phyloP scores from a whole-genome alignment of 495 filamentous ascomycete species.

The Lophiostoma macrostomum region DNA sequence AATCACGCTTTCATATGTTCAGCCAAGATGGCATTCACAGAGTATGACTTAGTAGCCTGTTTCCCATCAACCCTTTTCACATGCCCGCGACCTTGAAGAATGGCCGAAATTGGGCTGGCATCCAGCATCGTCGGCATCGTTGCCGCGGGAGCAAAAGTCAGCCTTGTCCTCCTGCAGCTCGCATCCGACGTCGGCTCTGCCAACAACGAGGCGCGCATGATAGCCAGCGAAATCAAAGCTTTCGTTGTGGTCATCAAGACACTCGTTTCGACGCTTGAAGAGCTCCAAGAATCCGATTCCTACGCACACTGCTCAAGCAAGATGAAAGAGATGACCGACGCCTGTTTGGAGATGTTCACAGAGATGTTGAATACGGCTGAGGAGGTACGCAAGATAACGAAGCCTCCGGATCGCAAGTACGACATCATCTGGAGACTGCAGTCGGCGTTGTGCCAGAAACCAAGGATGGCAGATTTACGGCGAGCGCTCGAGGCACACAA shows the following conservation, averaged over 20 bases:
- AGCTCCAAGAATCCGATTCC: conserved; percentile 11
- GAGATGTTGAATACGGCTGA: conserved; percentile 15
- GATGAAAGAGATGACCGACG: conserved; percentile 21
- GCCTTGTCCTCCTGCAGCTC: conserved; percentile 19
- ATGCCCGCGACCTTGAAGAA: background rate
- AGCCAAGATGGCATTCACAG: too few species aligned
- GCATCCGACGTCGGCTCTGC: conserved; percentile 22
- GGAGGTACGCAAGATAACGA: conserved; percentile 1
- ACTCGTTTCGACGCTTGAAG: conserved; percentile 10
- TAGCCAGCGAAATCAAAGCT: conserved; percentile 11
- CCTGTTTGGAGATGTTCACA: conserved; percentile 23
- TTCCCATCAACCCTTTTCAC: too few species aligned
- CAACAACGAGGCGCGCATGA: conserved; percentile 19
- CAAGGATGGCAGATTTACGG: conserved; percentile 9
- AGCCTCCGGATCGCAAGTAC: conserved; percentile 16
- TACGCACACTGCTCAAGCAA: conserved; percentile 17
- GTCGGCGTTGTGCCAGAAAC: conserved; percentile 24
- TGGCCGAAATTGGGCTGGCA: conserved; percentile 23
- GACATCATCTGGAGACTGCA: conserved; percentile 9
- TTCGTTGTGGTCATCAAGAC: conserved; percentile 21
- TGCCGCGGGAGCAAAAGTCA: conserved; percentile 21
- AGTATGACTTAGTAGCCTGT: too few species aligned
- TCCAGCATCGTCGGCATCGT: conserved; percentile 24
- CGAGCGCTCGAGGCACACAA: conserved; percentile 24
- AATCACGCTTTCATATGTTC: too few species aligned